Evolutionary conservation across 305 asterid genomes (phyloP), one percentile per base, ranked within the genome.

Genomic region (Fraxinus sp.): DNA sequence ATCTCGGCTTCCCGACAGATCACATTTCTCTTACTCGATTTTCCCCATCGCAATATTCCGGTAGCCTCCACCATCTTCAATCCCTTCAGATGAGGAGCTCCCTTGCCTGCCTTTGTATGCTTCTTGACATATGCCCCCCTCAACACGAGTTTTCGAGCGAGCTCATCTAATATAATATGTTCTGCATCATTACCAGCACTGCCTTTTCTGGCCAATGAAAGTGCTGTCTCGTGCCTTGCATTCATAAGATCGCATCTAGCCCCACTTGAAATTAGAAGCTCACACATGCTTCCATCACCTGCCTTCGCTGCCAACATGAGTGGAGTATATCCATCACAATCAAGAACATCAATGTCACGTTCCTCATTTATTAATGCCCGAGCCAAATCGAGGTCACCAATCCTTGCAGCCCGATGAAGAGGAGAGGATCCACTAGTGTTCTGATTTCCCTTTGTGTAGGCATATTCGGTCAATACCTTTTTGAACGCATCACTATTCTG

Each of bases 21-120:
- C 70, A 92, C 97, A 6, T 91, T 93, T 35, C 95, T 85, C 87
- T 84, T 85, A 59, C 90, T 86, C 33, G 95, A 90, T 76, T 88
- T 92, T 33, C 97, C 97, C 97, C 97, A 93, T 11, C 88, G 84
- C 84, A 93, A 28, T 35, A 88, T 82, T 0, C 97, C 97, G 3
- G 68, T 39, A 26, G 26, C 83, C 68, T 83, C 92, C 1, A 89
- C 90, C 97, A 93, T 92, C 87, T 62, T 91, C 85, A 93, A 76
- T 73, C 49, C 30, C 90, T 93, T 93, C 81, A 74, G 73, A 66
- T 93, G 97, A 1, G 97, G 90, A 2, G 81, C 8, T 41, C 97
- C 97, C 85, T 87, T 93, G 14, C 97, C 97, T 0, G 76, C 87
- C 86, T 87, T 92, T 0, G 94, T 91, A 84, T 93, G 94, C 85